Base-by-base conservation (phyloP, 306 rosid genomes). In the Leucaena leucocephala region DNA sequence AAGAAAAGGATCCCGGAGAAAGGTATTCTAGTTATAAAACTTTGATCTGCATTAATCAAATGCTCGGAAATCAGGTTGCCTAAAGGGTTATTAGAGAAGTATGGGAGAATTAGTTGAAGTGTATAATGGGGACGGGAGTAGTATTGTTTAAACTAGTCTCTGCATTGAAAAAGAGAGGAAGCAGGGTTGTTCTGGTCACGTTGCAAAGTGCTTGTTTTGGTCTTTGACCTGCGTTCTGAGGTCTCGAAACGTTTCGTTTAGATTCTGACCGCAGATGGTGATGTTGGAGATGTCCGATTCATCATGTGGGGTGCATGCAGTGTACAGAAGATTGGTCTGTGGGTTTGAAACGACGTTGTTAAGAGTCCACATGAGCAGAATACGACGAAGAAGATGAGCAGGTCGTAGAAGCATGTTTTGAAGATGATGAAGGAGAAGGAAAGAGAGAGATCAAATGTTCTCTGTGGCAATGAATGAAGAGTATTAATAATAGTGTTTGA, bases 221-320 rank as follows among this genome's bases (percentile, higher is more conserved):
- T 86, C 82, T 36, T 46, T 62, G 13, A 91, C 71, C 13, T 84
- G 59, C 0, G 9, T 50, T 50, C 73, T 71, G 36, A 88, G 73
- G 17, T 64, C 85, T 5, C 74, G 71, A 77, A 88, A 82, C 44
- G 89, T 82, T 54, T 38, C 79, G 69, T 88, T 87, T 52, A 87
- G 77, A 10, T 79, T 84, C 14, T 76, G 59, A 22, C 34, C 54
- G 86, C 85, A 91, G 55, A 33, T 61, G 14, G 42, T 4, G 7
- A 33, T 5, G 48, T 80, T 80, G 63, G 88, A 55, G 15, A 59
- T 27, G 11, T 22, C 36, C 14, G 21, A 58, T 22, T 58, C 15
- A 6, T 58, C 22, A 36, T 2, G 22, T 21, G 64, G 64, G 36
- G 16, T 58, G 64, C 64, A 58, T 35, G 15, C 63, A 3, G 35